phyloP scores from a whole-genome alignment of 2,329 filamentous ascomycete genomes.

The Acephala macrosclerotiorum region DNA sequence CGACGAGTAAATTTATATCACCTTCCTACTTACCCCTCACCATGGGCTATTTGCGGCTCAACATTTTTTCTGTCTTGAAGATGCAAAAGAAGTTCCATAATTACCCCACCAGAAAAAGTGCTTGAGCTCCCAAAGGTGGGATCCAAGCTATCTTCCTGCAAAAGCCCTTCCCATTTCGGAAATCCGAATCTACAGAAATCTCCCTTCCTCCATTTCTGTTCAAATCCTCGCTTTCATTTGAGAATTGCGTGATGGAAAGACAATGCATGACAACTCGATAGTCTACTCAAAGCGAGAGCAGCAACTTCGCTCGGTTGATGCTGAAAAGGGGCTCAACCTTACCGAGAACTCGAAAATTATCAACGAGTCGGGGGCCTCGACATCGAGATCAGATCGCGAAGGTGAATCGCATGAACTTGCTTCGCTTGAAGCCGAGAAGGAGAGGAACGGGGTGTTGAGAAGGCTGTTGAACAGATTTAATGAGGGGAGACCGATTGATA shows the following conservation, averaged over 20 bases:
- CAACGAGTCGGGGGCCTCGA: conserved; percentile 5
- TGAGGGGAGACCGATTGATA: conserved; percentile 1
- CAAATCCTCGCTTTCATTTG: neutral
- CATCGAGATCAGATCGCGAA: conserved; percentile 1
- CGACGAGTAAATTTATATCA: neutral
- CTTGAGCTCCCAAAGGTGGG: conserved; percentile 14
- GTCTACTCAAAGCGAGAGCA: neutral
- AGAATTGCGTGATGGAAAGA: neutral
- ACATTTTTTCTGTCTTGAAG: neutral
- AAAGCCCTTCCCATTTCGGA: neutral
- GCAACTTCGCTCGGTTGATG: conserved; percentile 1
- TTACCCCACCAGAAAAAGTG: conserved; percentile 3
- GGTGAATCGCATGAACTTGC: neutral
- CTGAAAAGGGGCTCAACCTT: conserved; percentile 13
- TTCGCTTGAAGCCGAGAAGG: neutral
- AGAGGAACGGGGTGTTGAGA: neutral
- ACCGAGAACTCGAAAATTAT: conserved; percentile 5
- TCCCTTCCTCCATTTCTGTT: neutral
- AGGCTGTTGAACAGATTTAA: conserved; percentile 15
- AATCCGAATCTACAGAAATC: neutral
- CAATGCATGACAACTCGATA: neutral
- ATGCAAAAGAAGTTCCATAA: neutral
- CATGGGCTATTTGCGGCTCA: conserved; percentile 3
- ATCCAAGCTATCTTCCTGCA: too few species aligned
- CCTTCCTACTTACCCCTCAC: neutral